These are phyloP conservation scores for Cordyceps militaris DNA, from an alignment of 2,329 filamentous ascomycete genomes.

Conservation along the genomic window DNA sequence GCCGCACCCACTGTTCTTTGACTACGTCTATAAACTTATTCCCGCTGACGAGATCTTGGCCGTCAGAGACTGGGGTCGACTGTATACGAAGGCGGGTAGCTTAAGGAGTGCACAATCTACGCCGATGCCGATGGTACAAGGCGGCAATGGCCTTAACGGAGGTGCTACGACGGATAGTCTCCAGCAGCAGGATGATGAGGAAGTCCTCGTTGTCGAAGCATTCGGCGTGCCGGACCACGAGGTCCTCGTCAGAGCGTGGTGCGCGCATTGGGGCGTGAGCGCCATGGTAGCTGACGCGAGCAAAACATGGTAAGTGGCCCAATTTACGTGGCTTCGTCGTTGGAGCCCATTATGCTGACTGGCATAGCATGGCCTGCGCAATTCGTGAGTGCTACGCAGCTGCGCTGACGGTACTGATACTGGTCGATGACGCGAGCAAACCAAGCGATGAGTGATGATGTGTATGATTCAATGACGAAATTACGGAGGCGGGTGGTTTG, in stretches of 20 bases:
- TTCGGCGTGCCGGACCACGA: slow-evolving; percentile 70
- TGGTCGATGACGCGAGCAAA: slow-evolving; percentile 43
- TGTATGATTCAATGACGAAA: not conserved
- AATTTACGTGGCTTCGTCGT: too few species aligned
- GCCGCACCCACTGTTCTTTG: slow-evolving; percentile 65
- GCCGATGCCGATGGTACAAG: slow-evolving; percentile 25
- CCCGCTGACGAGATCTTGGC: slow-evolving; percentile 58
- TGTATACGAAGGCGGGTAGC: slow-evolving; percentile 25
- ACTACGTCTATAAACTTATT: slow-evolving; percentile 55
- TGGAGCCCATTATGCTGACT: not conserved
- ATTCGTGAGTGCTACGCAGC: slow-evolving; percentile 71
- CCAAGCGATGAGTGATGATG: not conserved
- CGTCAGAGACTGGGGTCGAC: slow-evolving; percentile 57
- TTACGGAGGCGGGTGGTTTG: not conserved
- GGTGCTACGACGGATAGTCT: slow-evolving; percentile 12
- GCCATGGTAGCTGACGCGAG: slow-evolving; percentile 63
- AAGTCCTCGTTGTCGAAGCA: slow-evolving; percentile 64
- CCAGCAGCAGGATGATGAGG: slow-evolving; percentile 49
- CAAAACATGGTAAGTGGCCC: slow-evolving; percentile 52
- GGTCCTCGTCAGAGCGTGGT: slow-evolving; percentile 70
- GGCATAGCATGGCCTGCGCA: slow-evolving; percentile 60
- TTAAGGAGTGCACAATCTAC: slow-evolving; percentile 29
- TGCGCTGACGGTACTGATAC: slow-evolving; percentile 63
- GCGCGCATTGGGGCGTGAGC: slow-evolving; percentile 65
- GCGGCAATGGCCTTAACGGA: slow-evolving; percentile 15